Evolutionary conservation across 805 yeast genomes (phyloP).

Genomic region (Tetrapisispora iriomotensis): DNA sequence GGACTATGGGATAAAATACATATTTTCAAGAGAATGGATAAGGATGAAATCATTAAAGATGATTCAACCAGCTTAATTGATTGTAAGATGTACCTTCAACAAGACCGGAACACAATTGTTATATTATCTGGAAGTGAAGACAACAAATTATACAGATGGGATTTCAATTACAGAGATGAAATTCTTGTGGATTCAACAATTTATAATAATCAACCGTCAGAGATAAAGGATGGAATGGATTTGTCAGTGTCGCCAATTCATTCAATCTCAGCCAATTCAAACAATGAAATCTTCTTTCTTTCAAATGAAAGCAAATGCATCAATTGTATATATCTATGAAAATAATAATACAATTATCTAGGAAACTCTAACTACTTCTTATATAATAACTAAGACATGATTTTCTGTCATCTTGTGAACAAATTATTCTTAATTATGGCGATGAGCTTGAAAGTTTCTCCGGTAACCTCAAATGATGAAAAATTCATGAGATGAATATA

Average conservation of each 20-base stretch:
- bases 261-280: background rate
- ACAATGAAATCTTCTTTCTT: conserved; percentile 6
- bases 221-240: background rate
- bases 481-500: too few species aligned
- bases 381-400: background rate
- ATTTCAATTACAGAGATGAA: conserved; percentile 9
- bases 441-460: too few species aligned
- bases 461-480: too few species aligned
- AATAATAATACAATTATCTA: background rate
- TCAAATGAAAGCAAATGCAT: conserved; percentile 6
- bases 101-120: conserved; percentile 2
- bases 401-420: too few species aligned
- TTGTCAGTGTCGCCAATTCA: conserved; percentile 4
- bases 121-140: conserved; percentile 17
- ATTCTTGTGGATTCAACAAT: conserved; percentile 1
- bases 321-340: conserved; percentile 4
- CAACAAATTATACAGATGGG: conserved; percentile 14
- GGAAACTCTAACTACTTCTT: background rate
- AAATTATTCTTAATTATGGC: too few species aligned
- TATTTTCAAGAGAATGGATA: conserved; percentile 3
- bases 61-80: conserved; percentile 7
- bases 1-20: conserved; percentile 16
- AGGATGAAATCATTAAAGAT: conserved; percentile 4
- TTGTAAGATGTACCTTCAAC: conserved; percentile 6
- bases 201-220: conserved; percentile 1